Percentiles rank a stretch among this genome's conserved stretches.
phyloP scores from a whole-genome alignment of 768 basidiomycete species.

The Piloderma croceum region DNA sequence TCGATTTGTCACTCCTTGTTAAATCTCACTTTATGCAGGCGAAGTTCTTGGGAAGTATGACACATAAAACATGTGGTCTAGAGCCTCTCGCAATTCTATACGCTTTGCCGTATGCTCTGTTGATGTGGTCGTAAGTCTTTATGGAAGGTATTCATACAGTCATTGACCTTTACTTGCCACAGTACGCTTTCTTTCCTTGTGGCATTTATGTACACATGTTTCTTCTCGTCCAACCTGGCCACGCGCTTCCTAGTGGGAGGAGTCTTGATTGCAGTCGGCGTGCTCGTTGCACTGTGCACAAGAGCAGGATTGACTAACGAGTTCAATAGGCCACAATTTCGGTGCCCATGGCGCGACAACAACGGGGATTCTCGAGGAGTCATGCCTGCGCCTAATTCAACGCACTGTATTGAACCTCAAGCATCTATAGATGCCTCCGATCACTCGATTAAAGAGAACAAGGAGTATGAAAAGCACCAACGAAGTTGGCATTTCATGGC shows the following conservation, averaged over 20 bases:
- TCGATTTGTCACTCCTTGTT: constrained; percentile 4
- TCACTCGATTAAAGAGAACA: no score
- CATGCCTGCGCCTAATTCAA: constrained; percentile 64
- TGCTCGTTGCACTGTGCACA: constrained; percentile 26
- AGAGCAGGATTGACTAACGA: no score
- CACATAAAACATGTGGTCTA: constrained; percentile 20
- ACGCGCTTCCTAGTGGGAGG: constrained; percentile 23
- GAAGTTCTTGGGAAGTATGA: constrained; percentile 16
- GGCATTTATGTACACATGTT: constrained; percentile 27
- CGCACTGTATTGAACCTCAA: no score
- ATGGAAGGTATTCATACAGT: neutral
- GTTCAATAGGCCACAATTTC: no score
- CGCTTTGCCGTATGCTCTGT: constrained; percentile 34
- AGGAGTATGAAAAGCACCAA: no score
- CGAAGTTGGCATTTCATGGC: no score
- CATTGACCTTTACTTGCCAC: neutral
- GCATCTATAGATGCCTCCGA: no score
- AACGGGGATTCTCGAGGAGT: constrained; percentile 80
- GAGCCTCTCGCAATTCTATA: constrained; percentile 36
- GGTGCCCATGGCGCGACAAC: constrained; percentile 25
- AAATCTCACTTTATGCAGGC: constrained; percentile 14
- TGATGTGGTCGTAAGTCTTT: constrained; percentile 35
- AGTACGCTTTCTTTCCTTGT: constrained; percentile 32
- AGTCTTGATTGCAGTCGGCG: constrained; percentile 16
- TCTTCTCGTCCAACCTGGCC: constrained; percentile 17